Evolutionary conservation across 2,329 filamentous ascomycete species (phyloP).

Genomic region (Phyllosticta ampelicida): DNA sequence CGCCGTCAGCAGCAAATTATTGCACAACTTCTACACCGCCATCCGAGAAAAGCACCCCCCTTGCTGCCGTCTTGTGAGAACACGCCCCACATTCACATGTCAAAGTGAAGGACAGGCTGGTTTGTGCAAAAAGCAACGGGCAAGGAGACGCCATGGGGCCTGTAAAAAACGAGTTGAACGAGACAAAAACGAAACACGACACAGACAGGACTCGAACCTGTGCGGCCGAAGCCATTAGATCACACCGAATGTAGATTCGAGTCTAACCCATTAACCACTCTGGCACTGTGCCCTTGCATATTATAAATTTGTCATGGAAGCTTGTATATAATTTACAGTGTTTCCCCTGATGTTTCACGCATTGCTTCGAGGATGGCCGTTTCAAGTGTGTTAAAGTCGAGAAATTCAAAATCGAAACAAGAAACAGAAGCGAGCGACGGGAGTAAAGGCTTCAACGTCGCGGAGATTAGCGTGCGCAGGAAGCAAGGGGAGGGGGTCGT

Average conservation of each 20-base stretch:
- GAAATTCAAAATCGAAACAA: neutral
- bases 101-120: neutral
- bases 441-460: neutral
- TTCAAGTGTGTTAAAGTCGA: too few species aligned
- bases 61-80: neutral
- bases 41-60: neutral
- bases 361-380: too few species aligned
- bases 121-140: neutral
- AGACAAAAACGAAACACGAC: conserved; percentile 13
- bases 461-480: neutral
- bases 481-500: neutral
- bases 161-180: neutral
- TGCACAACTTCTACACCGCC: neutral
- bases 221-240: conserved; percentile 15
- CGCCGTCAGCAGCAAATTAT: neutral
- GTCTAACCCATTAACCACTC: conserved; percentile 15
- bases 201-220: conserved; percentile 14
- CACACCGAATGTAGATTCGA: conserved; percentile 7
- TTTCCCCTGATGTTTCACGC: too few species aligned
- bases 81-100: too few species aligned
- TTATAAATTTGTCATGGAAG: too few species aligned
- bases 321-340: too few species aligned
- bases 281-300: conserved; percentile 10
- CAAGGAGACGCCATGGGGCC: neutral
- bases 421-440: neutral